Conservation (phyloP, 805 yeast species). For the Ogataea populi-albae region DNA sequence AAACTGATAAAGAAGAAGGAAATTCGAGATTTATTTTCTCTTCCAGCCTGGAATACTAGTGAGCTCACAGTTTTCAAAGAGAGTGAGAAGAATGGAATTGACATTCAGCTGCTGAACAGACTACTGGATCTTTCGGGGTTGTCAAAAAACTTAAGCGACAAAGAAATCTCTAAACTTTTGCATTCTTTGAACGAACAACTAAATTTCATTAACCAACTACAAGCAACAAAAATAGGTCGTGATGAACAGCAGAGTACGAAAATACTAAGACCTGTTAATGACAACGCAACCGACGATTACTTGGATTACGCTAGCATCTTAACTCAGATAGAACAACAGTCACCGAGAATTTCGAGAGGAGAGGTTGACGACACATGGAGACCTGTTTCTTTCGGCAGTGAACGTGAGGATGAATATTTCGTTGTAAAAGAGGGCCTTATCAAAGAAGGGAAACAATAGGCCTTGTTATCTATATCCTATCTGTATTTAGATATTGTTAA, state of each 20-base stretch:
- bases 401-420: slow-evolving; percentile 38
- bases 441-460: slow-evolving; percentile 32
- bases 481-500: too few species aligned
- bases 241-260: slow-evolving; percentile 7
- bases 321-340: slow-evolving; percentile 19
- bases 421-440: slow-evolving; percentile 46
- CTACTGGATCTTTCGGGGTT: slow-evolving; percentile 51
- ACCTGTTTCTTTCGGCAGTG: slow-evolving; percentile 34
- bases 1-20: too few species aligned
- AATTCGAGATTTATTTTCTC: too few species aligned
- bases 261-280: slow-evolving; percentile 29
- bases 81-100: slow-evolving; percentile 10
- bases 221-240: slow-evolving; percentile 27
- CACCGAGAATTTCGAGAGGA: slow-evolving; percentile 35
- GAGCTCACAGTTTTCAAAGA: slow-evolving; percentile 3
- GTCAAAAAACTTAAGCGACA: slow-evolving; percentile 27
- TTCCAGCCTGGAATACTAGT: too few species aligned
- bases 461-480: not conserved
- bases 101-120: slow-evolving; percentile 24
- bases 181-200: slow-evolving; percentile 45
- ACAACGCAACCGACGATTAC: slow-evolving; percentile 16
- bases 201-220: slow-evolving; percentile 46
- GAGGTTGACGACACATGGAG: slow-evolving; percentile 44
- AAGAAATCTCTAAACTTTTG: slow-evolving; percentile 32
- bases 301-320: slow-evolving; percentile 34